Conservation (phyloP, 2,329 filamentous ascomycete genomes). For the Cladosporium halotolerans region DNA sequence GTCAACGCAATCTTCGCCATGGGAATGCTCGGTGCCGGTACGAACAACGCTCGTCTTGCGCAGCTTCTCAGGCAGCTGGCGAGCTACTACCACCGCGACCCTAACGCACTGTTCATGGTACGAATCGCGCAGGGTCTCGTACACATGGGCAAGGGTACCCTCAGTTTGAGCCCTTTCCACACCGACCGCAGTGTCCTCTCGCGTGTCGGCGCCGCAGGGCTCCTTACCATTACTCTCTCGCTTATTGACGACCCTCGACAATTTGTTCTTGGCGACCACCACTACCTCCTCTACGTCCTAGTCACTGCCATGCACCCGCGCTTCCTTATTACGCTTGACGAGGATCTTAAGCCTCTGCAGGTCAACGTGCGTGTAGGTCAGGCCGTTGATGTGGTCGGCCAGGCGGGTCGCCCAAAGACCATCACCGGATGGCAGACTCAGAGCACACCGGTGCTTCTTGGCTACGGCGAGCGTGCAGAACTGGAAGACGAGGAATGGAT, state of each 20-base stretch:
- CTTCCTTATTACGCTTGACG: constrained; percentile 92
- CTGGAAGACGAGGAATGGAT: constrained; percentile 97
- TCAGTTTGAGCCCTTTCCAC: constrained; percentile 97
- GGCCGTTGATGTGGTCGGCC: constrained; percentile 94
- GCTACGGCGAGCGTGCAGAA: constrained; percentile 93
- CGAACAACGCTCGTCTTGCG: constrained; percentile 93
- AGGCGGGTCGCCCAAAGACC: constrained; percentile 94
- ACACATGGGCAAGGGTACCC: constrained; percentile 98
- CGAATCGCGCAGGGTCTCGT: constrained; percentile 94
- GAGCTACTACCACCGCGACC: constrained; percentile 95
- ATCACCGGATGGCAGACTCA: constrained; percentile 99
- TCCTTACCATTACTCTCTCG: constrained; percentile 83
- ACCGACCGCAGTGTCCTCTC: constrained; percentile 95
- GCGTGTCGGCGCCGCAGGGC: constrained; percentile 78
- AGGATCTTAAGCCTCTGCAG: constrained; percentile 85
- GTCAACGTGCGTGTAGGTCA: constrained; percentile 97
- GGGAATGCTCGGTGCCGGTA: constrained; percentile 92
- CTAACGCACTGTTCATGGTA: constrained; percentile 97
- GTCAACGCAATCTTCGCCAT: constrained; percentile 99
- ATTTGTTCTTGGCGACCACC: constrained; percentile 64
- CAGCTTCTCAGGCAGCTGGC: constrained; percentile 91
- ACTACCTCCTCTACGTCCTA: constrained; percentile 96
- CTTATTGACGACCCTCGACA: constrained; percentile 87
- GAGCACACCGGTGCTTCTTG: constrained; percentile 91
- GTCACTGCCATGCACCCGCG: constrained; percentile 95